These are phyloP conservation scores for Aspergillus affinis DNA, from an alignment of 495 filamentous ascomycete genomes.

Conservation along the genomic window DNA sequence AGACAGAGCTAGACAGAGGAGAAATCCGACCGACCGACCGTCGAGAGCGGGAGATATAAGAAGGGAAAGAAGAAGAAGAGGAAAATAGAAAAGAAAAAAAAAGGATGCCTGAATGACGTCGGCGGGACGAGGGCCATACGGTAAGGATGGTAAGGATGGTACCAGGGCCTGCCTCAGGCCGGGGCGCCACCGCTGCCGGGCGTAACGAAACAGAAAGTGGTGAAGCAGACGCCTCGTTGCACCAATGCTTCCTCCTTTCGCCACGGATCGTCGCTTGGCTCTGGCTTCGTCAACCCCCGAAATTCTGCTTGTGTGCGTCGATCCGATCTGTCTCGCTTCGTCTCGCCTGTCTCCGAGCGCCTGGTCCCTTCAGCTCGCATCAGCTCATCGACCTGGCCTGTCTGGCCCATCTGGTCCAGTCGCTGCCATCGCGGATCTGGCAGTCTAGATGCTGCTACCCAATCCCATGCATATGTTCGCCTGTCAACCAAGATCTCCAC, in stretches of 20 bases:
- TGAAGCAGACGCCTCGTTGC: neutral
- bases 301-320: neutral
- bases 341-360: neutral
- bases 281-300: neutral
- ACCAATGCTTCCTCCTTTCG: neutral
- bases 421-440: neutral
- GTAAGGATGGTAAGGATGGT: neutral
- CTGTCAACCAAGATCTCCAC: slow-evolving; percentile 6
- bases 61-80: neutral
- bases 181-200: neutral
- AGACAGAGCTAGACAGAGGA: neutral
- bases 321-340: neutral
- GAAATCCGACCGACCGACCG: neutral
- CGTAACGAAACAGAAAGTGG: neutral
- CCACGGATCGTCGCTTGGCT: neutral
- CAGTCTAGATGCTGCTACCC: slow-evolving; percentile 4
- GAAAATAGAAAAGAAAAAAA: neutral
- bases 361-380: neutral
- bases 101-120: neutral
- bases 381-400: neutral
- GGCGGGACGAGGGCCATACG: neutral
- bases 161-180: too few relatives aligned
- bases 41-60: neutral
- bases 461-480: slow-evolving; percentile 4
- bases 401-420: neutral